These are phyloP conservation scores for Fraxinus cuspidata DNA, from an alignment of 257 asterid species.

Conservation along the genomic window DNA sequence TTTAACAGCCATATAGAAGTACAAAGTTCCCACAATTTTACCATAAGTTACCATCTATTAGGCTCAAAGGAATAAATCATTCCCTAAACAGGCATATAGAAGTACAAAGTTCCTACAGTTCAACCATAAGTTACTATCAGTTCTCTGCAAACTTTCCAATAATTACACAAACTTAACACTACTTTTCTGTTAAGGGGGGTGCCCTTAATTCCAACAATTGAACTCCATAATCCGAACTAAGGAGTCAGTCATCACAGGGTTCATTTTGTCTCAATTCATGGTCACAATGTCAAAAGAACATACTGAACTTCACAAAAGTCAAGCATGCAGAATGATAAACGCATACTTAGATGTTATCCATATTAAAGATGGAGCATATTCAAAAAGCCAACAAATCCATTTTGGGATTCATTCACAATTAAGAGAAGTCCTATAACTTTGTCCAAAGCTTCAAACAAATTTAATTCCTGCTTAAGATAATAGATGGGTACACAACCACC, in stretches of 20 bases:
- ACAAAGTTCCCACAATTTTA: neutral
- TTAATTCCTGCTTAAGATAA: neutral
- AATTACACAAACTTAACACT: neutral
- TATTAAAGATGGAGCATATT: neutral
- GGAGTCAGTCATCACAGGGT: neutral
- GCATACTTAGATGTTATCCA: neutral
- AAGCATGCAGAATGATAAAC: neutral
- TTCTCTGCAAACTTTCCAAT: neutral
- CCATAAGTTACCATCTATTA: neutral
- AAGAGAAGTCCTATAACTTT: neutral
- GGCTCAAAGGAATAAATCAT: neutral
- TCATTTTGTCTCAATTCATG: neutral
- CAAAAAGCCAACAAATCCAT: neutral
- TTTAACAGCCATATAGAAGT: neutral
- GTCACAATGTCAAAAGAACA: neutral
- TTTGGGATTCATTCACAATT: neutral
- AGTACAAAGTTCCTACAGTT: neutral
- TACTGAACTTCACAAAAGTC: neutral
- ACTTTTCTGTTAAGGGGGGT: neutral
- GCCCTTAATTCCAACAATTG: neutral
- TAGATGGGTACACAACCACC: neutral
- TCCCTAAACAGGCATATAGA: neutral
- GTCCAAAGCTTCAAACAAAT: neutral
- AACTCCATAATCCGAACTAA: neutral
- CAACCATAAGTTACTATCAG: neutral